phyloP scores from a whole-genome alignment of 345 rosid species.

The Sapria himalayana region DNA sequence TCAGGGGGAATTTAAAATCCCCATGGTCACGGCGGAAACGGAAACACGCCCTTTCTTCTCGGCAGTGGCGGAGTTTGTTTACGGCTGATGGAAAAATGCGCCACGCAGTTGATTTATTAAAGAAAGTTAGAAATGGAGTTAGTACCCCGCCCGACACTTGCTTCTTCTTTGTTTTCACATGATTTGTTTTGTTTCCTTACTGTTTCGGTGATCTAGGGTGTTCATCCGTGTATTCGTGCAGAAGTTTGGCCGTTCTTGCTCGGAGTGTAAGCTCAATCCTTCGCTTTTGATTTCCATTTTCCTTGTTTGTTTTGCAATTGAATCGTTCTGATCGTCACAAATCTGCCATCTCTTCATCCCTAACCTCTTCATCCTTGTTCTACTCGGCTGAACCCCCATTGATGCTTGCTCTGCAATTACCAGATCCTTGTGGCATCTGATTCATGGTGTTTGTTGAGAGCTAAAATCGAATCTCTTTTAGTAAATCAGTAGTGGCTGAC shows the following conservation, averaged over 20 bases:
- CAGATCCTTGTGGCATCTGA: too few relatives aligned
- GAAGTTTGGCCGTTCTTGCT: conserved; percentile 98
- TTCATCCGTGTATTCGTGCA: conserved; percentile 65
- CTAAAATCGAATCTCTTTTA: not conserved
- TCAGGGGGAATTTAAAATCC: conserved; percentile 53
- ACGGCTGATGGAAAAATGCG: conserved; percentile 51
- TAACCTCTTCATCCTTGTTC: too few relatives aligned
- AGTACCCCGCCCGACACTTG: conserved; percentile 13
- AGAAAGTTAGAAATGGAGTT: conserved; percentile 82
- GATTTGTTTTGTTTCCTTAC: conserved; percentile 7
- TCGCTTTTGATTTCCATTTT: too few relatives aligned
- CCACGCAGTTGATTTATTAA: conserved; percentile 60
- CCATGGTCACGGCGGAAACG: conserved; percentile 80
- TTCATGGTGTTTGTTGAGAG: not conserved
- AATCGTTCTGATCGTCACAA: too few relatives aligned
- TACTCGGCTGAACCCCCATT: too few relatives aligned
- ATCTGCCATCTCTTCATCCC: too few relatives aligned
- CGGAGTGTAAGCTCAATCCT: conserved; percentile 61
- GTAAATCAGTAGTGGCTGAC: not conserved
- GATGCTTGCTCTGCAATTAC: too few relatives aligned
- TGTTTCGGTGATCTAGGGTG: conserved; percentile 33
- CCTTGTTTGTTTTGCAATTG: too few relatives aligned
- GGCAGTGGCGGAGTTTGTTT: conserved; percentile 59
- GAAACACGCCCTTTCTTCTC: conserved; percentile 46
- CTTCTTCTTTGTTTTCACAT: conserved; percentile 5